Evolutionary conservation across 306 rosid species (phyloP).

Genomic region (Cicer pinnatifidum): DNA sequence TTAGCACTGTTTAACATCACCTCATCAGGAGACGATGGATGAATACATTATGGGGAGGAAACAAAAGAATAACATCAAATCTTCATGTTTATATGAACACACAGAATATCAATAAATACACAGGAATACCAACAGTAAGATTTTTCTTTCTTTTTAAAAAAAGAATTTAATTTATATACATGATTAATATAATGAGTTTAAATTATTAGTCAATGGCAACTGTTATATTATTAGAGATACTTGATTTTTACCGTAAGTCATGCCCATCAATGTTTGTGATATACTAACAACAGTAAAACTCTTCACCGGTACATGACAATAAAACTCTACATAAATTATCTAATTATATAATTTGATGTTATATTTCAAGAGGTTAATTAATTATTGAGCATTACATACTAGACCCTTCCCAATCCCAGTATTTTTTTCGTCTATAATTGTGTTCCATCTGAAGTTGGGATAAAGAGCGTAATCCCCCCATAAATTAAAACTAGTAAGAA

Average conservation of each 20-base stretch:
- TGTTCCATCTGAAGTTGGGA: background rate
- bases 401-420: too few species aligned
- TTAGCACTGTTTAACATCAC: background rate
- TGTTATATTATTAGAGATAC: too few species aligned
- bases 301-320: too few species aligned
- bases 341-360: background rate
- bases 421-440: too few species aligned
- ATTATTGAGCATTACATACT: background rate
- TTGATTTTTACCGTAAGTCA: too few species aligned
- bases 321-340: background rate
- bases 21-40: background rate
- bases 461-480: background rate
- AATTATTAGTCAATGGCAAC: too few species aligned
- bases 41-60: background rate
- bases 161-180: too few species aligned
- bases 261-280: too few species aligned
- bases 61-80: background rate
- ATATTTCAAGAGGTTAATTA: background rate
- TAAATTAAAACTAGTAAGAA: background rate
- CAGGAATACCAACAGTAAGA: background rate
- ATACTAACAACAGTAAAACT: too few species aligned
- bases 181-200: too few species aligned
- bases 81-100: conserved; percentile 1
- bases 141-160: background rate
- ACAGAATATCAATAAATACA: conserved; percentile 1